Conservation (phyloP, 345 rosid genomes). For the Eucalyptus cloeziana region DNA sequence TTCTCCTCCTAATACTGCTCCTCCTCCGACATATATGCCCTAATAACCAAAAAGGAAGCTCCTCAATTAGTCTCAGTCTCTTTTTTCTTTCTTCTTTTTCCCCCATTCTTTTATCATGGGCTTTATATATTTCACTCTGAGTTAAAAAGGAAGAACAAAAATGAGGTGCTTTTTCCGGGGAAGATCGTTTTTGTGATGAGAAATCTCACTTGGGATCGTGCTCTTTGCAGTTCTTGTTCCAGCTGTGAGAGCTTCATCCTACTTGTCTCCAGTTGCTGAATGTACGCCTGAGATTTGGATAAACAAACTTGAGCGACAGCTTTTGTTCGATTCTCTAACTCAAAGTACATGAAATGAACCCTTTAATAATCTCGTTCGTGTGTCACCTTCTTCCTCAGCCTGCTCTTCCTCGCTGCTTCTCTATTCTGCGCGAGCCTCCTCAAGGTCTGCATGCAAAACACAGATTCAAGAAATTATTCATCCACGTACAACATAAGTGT, state of each 20-base stretch:
- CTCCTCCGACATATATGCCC: constrained; percentile 76
- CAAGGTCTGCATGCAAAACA: constrained; percentile 10
- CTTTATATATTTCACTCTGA: neutral
- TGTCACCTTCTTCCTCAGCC: constrained; percentile 33
- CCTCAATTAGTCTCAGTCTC: neutral
- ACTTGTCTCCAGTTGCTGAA: constrained; percentile 93
- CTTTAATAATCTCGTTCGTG: neutral
- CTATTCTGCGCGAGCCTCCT: constrained; percentile 52
- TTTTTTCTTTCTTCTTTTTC: neutral
- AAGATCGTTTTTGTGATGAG: neutral
- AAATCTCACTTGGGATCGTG: constrained; percentile 60
- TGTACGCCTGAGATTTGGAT: constrained; percentile 57
- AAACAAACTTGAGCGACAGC: neutral
- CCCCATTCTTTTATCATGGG: neutral
- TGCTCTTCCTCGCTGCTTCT: constrained; percentile 50
- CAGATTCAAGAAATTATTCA: neutral
- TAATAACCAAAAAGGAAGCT: constrained; percentile 1
- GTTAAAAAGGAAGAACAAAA: neutral
- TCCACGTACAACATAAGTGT: neutral
- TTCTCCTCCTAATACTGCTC: constrained; percentile 38
- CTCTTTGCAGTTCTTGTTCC: constrained; percentile 91
- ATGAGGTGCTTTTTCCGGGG: neutral
- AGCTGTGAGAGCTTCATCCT: constrained; percentile 86
- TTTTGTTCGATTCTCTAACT: neutral
- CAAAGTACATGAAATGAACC: neutral